Base-by-base conservation (phyloP, 768 basidiomycete genomes). In the Gymnopilus dilepis region DNA sequence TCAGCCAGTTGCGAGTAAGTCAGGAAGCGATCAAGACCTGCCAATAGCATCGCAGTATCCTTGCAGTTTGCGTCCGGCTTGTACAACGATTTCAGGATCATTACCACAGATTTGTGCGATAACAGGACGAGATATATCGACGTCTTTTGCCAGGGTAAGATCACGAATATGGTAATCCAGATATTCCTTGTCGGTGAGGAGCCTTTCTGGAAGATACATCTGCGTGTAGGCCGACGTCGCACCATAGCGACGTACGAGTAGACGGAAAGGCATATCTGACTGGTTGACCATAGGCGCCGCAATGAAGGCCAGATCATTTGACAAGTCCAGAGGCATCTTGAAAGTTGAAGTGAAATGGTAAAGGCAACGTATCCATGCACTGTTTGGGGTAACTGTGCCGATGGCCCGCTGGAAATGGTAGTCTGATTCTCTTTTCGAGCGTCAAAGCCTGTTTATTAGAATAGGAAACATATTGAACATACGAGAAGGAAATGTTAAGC, bases 271-370 rank as follows among this genome's bases (percentile, higher is more conserved):
- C 0, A 89, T 79, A 65, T 94, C 91, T 26, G 89, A 91, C 69
- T 92, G 91, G 60, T 90, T 87, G 59, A 93, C 83, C 90, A 92
- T 92, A 2, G 90, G 90, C 6, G 90, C 90, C 6, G 87, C 80
- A 56, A 91, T 81, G 59, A 73, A 79, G 22, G 72, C 72, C 28
- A 83, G 67, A 60, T 78, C 22, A 31, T 64, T 67, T n/a, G 66
- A 67, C 28, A 50, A 61, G 8, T 71, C 69, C 57, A 33, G 31
- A 74, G 75, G n/a, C 33, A 11, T 12, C 24, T 17, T 38, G 15
- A 13, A 47, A 47, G 15, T 12, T n/a, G 21, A 47, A 22, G n/a
- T n/a, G n/a, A n/a, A n/a, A n/a, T n/a, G n/a, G n/a, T n/a, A n/a
- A n/a, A n/a, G n/a, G n/a, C n/a, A n/a, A n/a, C n/a, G n/a, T n/a